Evolutionary conservation across 176 grass and related monocot genomes (phyloP).

Genomic region (Paspalum vaginatum): DNA sequence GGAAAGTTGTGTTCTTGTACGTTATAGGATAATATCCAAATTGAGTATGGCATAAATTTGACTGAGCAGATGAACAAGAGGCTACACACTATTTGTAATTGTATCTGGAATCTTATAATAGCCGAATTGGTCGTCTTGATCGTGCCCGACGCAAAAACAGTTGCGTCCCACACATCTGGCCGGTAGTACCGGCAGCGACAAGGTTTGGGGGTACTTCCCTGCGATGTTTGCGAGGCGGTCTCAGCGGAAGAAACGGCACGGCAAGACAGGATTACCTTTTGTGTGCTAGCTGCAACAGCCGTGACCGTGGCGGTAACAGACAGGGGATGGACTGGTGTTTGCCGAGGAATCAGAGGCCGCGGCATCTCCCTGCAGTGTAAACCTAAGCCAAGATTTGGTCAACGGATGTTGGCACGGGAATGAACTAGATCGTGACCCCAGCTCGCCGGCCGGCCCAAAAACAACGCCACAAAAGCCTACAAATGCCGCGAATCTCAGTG

Average conservation of each 20-base stretch:
- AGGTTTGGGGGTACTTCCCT: not conserved
- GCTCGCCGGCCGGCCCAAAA: not conserved
- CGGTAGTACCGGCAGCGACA: not conserved
- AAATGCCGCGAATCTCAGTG: not conserved
- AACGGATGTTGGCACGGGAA: not conserved
- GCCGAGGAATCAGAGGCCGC: slow-evolving; percentile 18
- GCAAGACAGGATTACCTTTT: not conserved
- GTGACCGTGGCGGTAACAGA: not conserved
- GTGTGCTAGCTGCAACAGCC: not conserved
- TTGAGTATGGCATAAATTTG: too few relatives aligned
- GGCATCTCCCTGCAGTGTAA: slow-evolving; percentile 4
- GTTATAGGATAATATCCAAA: too few relatives aligned
- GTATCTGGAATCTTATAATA: too few relatives aligned
- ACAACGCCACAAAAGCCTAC: not conserved
- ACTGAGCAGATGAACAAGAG: too few relatives aligned
- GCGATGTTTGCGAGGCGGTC: slow-evolving; percentile 43
- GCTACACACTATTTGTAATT: too few relatives aligned
- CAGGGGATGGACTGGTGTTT: not conserved
- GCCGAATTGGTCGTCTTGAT: too few relatives aligned
- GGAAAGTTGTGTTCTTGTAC: too few relatives aligned
- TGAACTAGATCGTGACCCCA: not conserved
- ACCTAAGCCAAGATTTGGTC: not conserved
- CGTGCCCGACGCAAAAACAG: not conserved
- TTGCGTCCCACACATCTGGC: not conserved
- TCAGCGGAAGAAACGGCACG: slow-evolving; percentile 28